These are phyloP conservation scores for Colletotrichum chrysophilum DNA, from an alignment of 2,329 filamentous ascomycete genomes.

Conservation along the genomic window DNA sequence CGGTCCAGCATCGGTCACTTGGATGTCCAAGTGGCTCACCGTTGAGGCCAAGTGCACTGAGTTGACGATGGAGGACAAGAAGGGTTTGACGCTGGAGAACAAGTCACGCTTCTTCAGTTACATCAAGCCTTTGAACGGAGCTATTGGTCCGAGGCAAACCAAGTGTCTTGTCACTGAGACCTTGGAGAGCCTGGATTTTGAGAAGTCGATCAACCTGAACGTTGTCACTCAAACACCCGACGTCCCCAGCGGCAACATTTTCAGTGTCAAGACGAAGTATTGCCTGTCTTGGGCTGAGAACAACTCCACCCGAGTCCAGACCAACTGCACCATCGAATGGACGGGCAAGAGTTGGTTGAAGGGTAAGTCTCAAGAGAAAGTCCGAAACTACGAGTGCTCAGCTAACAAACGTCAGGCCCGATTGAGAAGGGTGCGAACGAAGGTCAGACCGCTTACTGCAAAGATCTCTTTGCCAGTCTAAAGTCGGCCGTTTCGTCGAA, in stretches of 20 bases:
- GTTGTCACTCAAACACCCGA: constrained; percentile 90
- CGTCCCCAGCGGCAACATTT: constrained; percentile 92
- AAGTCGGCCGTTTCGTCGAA: constrained; percentile 75
- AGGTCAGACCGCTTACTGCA: constrained; percentile 84
- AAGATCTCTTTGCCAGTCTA: constrained; percentile 77
- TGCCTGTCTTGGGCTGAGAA: constrained; percentile 91
- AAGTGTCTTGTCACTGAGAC: constrained; percentile 90
- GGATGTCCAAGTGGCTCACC: constrained; percentile 86
- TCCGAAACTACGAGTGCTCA: not conserved
- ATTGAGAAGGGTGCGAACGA: constrained; percentile 97
- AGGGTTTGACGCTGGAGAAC: constrained; percentile 76
- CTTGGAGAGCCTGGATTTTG: constrained; percentile 84
- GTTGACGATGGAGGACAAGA: constrained; percentile 85
- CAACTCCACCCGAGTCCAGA: constrained; percentile 83
- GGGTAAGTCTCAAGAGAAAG: constrained; percentile 60
- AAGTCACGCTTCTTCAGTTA: constrained; percentile 80
- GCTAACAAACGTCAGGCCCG: constrained; percentile 65
- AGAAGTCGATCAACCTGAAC: constrained; percentile 84
- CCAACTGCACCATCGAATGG: constrained; percentile 95
- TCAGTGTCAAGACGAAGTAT: constrained; percentile 91
- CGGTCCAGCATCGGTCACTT: constrained; percentile 77
- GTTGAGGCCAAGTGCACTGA: constrained; percentile 90
- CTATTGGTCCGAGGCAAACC: constrained; percentile 91
- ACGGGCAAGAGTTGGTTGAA: constrained; percentile 98
- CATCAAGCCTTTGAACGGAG: constrained; percentile 84